A percentile compares a stretch with the other conserved stretches of the same genome.
Evolutionary conservation across 2,329 filamentous ascomycete species (phyloP).

Genomic region (Tolypocladium tundrense): DNA sequence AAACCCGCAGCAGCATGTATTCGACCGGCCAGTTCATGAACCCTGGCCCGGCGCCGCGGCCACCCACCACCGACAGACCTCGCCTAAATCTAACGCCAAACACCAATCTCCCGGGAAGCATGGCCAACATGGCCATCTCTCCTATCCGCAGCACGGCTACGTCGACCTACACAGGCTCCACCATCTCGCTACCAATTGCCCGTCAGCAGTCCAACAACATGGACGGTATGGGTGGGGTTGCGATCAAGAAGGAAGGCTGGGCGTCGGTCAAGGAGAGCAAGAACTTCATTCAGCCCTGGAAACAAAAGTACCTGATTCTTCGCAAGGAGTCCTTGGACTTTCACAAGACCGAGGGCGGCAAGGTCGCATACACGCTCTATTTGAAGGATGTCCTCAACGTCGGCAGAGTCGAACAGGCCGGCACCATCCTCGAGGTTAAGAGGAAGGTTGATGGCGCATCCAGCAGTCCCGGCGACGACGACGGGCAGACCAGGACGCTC

Average conservation of each 20-base stretch:
- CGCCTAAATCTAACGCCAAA: constrained; percentile 71
- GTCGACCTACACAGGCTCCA: constrained; percentile 60
- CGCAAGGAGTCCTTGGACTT: constrained; percentile 92
- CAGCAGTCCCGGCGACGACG: constrained; percentile 65
- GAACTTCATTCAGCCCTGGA: constrained; percentile 77
- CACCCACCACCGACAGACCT: constrained; percentile 74
- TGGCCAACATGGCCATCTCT: constrained; percentile 69
- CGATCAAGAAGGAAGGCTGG: constrained; percentile 72
- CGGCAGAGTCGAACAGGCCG: constrained; percentile 80
- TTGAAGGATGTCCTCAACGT: constrained; percentile 85
- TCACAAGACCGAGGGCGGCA: constrained; percentile 81
- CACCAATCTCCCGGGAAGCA: constrained; percentile 64
- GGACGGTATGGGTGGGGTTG: constrained; percentile 56
- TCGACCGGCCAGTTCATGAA: constrained; percentile 78
- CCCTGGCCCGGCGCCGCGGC: constrained; percentile 84
- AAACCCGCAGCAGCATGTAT: constrained; percentile 35
- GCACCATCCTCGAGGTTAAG: constrained; percentile 90
- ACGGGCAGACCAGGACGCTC: constrained; percentile 71
- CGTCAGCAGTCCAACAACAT: constrained; percentile 50
- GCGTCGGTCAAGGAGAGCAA: constrained; percentile 85
- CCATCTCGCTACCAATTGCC: constrained; percentile 61
- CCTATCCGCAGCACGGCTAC: constrained; percentile 57
- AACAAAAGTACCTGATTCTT: constrained; percentile 83
- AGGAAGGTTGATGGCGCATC: constrained; percentile 59
- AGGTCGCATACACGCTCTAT: constrained; percentile 75